Percentiles rank a stretch among this genome's conserved stretches.
Evolutionary conservation across 371 early-diverging fungal genomes (phyloP).

Genomic region (Rhizomucor pusillus): DNA sequence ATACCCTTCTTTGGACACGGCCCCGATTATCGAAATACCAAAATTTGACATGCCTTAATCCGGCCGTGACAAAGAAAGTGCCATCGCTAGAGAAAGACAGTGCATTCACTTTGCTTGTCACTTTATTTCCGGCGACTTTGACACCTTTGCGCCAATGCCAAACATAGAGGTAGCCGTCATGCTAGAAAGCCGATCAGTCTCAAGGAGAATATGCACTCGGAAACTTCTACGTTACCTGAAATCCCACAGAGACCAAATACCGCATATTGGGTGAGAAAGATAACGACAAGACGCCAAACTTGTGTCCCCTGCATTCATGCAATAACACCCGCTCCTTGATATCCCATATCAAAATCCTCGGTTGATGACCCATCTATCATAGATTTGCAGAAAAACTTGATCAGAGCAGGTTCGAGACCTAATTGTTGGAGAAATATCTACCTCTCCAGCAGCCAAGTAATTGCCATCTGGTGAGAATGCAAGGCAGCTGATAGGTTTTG

Average conservation of each 20-base stretch:
- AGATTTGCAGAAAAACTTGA: background rate
- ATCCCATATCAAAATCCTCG: constrained; percentile 76
- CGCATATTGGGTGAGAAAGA: constrained; percentile 75
- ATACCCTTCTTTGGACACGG: constrained; percentile 40
- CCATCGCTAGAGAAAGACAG: constrained; percentile 69
- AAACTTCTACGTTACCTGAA: constrained; percentile 52
- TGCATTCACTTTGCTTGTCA: constrained; percentile 65
- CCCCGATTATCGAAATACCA: constrained; percentile 71
- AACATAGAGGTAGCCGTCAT: constrained; percentile 79
- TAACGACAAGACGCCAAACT: constrained; percentile 74
- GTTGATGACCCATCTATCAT: constrained; percentile 78
- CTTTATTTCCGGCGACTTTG: constrained; percentile 66
- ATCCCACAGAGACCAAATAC: constrained; percentile 78
- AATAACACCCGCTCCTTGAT: constrained; percentile 52
- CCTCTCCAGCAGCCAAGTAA: constrained; percentile 82
- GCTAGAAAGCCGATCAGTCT: constrained; percentile 39
- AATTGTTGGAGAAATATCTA: constrained; percentile 17
- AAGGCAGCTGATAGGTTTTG: constrained; percentile 74
- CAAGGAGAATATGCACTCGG: background rate
- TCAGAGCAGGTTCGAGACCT: background rate
- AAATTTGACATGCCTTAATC: constrained; percentile 76
- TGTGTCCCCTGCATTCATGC: constrained; percentile 73
- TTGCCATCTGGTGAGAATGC: constrained; percentile 78
- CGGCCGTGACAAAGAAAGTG: constrained; percentile 76
- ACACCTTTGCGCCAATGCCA: constrained; percentile 80